Conservation (phyloP, 2,329 filamentous ascomycete genomes). For the Cryphonectria japonica region DNA sequence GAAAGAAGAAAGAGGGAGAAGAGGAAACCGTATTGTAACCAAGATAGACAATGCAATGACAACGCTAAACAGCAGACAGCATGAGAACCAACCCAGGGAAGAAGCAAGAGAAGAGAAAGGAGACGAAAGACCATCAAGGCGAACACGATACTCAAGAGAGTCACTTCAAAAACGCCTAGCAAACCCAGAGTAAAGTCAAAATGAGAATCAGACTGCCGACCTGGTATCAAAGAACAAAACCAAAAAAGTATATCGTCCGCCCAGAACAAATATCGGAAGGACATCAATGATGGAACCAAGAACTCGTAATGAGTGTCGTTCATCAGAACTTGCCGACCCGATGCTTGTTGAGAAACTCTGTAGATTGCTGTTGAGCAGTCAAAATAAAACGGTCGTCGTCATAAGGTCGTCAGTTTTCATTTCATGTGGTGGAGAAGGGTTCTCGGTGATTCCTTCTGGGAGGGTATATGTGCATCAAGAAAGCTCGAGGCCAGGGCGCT, state of each 20-base stretch:
- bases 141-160: neutral
- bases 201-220: slow-evolving; percentile 26
- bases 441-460: neutral
- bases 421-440: neutral
- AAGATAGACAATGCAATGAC: slow-evolving; percentile 4
- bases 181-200: neutral
- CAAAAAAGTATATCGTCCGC: slow-evolving; percentile 3
- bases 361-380: neutral
- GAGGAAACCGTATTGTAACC: neutral
- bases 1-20: neutral
- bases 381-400: slow-evolving; percentile 15
- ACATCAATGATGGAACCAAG: neutral
- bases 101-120: neutral
- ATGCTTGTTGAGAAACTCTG: slow-evolving; percentile 10
- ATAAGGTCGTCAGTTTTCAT: slow-evolving; percentile 23
- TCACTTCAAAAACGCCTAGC: slow-evolving; percentile 20
- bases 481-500: neutral
- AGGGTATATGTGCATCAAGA: slow-evolving; percentile 13
- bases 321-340: slow-evolving; percentile 15
- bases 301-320: slow-evolving; percentile 6
- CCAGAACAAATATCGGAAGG: slow-evolving; percentile 7
- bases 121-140: neutral
- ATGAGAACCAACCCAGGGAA: neutral
- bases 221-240: slow-evolving; percentile 25
- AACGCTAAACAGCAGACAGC: neutral